Conservation (phyloP, 495 filamentous ascomycete species). For the Friedmanniomyces simplex region DNA sequence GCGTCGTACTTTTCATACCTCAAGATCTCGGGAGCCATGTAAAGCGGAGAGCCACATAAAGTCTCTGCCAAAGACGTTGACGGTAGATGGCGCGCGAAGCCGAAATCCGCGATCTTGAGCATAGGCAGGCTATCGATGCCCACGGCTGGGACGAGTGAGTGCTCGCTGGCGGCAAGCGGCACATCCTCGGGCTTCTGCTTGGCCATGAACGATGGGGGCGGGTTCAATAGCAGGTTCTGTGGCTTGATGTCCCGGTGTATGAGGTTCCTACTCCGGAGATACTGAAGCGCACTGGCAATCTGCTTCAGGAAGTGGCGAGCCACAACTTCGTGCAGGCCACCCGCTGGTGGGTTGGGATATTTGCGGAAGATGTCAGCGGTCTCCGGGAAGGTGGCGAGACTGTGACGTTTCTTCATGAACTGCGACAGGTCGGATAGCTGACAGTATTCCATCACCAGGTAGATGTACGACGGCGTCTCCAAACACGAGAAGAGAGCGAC, state of each 20-base stretch:
- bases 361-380: conserved; percentile 79
- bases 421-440: conserved; percentile 84
- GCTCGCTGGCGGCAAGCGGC: conserved; percentile 55
- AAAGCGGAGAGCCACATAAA: conserved; percentile 92
- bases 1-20: conserved; percentile 96
- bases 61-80: conserved; percentile 87
- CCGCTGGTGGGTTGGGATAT: conserved; percentile 71
- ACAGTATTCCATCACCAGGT: conserved; percentile 98
- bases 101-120: conserved; percentile 96
- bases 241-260: conserved; percentile 97
- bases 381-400: conserved; percentile 59
- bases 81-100: conserved; percentile 85
- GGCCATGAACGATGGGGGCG: conserved; percentile 58
- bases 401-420: conserved; percentile 89
- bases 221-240: conserved; percentile 86
- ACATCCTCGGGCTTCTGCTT: conserved; percentile 39
- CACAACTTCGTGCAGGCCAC: conserved; percentile 85
- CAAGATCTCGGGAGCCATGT: conserved; percentile 98
- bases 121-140: conserved; percentile 84
- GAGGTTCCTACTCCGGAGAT: conserved; percentile 70
- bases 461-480: conserved; percentile 76
- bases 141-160: conserved; percentile 66
- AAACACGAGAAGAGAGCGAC: conserved; percentile 89
- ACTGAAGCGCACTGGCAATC: conserved; percentile 82
- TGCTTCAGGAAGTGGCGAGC: conserved; percentile 94